Base-by-base conservation (phyloP, 768 basidiomycete genomes). In the Daedalea quercina region DNA sequence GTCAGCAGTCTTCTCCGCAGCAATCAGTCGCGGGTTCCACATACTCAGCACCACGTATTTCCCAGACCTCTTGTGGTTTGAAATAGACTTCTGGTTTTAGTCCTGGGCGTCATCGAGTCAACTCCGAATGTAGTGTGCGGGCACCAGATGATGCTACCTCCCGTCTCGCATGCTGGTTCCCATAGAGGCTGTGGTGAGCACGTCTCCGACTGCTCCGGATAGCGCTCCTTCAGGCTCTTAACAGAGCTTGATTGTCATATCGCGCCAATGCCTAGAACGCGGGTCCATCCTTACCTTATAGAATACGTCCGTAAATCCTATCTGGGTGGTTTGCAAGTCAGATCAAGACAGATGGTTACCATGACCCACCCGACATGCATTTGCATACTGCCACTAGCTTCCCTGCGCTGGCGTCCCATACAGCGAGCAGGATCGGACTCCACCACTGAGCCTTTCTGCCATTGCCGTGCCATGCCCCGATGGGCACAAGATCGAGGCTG, bases 371-470 rank as follows among this genome's bases (percentile, higher is more conserved):
- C 55, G 87, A 90, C 83, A 91, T 88, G 74, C 89, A 92, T 68
- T 96, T 94, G 67, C 90, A 92, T 17, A 94, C 77, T 1, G 87
- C 92, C 42, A 90, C 82, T 51, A 84, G 69, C 51, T 70, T 76
- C 25, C 81, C 86, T 9, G 70, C 72, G 53, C 76, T 72, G 20
- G 79, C 69, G 62, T 93, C 83, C 77, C 86, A 85, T 37, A 86
- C 69, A 13, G 84, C 91, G 43, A 94, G 75, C 4, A 96, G 73
- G 59, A 95, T 80, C 1, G 93, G 93, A 57, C 85, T 89, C 89
- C 90, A 96, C 94, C 93, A 95, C 44, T 80, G 77, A 15, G 83
- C 85, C 70, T 95, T 96, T 33, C 92, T 72, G 28, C 94, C 94
- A 63, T 84, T 87, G 44, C 92, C 93, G 70, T 92, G 82, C 89